Conservation (phyloP, 805 yeast genomes). For the Sungouiella thailandica region DNA sequence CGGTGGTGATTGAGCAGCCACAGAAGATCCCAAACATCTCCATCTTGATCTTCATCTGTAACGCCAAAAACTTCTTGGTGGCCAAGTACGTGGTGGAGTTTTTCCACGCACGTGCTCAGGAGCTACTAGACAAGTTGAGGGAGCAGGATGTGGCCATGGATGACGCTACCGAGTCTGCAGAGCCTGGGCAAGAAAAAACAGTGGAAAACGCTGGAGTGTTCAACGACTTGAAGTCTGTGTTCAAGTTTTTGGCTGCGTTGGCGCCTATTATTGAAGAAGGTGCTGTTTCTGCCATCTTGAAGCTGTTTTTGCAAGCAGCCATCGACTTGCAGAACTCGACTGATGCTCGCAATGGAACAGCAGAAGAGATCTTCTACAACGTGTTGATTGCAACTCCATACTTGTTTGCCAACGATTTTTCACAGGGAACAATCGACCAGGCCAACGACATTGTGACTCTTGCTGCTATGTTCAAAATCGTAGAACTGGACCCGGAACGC, state of each 20-base stretch:
- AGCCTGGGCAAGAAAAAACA: conserved; percentile 6
- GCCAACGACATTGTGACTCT: conserved; percentile 43
- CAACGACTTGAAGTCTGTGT: conserved; percentile 63
- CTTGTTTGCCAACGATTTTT: conserved; percentile 41
- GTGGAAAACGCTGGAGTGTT: conserved; percentile 50
- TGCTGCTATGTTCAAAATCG: conserved; percentile 38
- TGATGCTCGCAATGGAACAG: conserved; percentile 48
- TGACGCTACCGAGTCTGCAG: conserved; percentile 9
- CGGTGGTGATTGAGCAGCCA: conserved; percentile 82
- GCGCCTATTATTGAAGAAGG: conserved; percentile 55
- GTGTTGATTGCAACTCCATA: conserved; percentile 64
- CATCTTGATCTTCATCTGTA: conserved; percentile 60
- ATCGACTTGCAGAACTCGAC: conserved; percentile 46
- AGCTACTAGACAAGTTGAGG: conserved; percentile 38
- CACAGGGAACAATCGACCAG: conserved; percentile 23
- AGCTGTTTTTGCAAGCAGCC: conserved; percentile 50
- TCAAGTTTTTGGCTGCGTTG: conserved; percentile 67
- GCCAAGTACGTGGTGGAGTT: conserved; percentile 68
- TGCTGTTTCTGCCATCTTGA: conserved; percentile 38
- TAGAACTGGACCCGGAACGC: conserved; percentile 14
- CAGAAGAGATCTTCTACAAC: conserved; percentile 63
- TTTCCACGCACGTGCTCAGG: conserved; percentile 61
- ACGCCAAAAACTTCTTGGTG: conserved; percentile 56
- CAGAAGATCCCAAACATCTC: conserved; percentile 77
- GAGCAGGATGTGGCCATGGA: conserved; percentile 1